These are phyloP conservation scores for Hypoxylon cercidicola DNA, from an alignment of 495 filamentous ascomycete genomes.

Conservation along the genomic window DNA sequence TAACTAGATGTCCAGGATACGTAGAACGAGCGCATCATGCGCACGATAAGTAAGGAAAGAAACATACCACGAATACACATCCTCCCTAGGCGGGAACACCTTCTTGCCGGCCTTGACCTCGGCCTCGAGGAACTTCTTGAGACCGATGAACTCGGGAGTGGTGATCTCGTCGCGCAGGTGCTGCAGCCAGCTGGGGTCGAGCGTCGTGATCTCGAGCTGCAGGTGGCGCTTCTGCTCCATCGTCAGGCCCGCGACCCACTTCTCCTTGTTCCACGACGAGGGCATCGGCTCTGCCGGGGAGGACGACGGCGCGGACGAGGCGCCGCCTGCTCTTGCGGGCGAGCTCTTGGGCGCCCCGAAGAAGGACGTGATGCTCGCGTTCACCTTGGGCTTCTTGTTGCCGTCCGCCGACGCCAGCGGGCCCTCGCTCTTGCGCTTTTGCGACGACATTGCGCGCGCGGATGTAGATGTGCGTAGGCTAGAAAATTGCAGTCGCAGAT, in stretches of 20 bases:
- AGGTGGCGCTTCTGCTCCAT: slow-evolving; percentile 84
- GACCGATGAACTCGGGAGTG: slow-evolving; percentile 78
- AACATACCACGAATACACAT: slow-evolving; percentile 92
- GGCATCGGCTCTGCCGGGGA: not conserved
- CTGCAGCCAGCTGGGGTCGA: slow-evolving; percentile 90
- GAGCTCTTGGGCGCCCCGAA: slow-evolving; percentile 56
- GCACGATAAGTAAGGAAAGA: not conserved
- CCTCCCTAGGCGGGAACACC: slow-evolving; percentile 84
- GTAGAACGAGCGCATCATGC: not conserved
- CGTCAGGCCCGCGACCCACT: slow-evolving; percentile 83
- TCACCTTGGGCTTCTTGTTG: slow-evolving; percentile 78
- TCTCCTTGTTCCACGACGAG: slow-evolving; percentile 69
- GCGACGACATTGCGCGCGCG: slow-evolving; percentile 52
- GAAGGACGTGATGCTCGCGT: slow-evolving; percentile 65
- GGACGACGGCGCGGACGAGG: slow-evolving; percentile 43
- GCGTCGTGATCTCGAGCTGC: slow-evolving; percentile 87
- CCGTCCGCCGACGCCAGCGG: slow-evolving; percentile 56
- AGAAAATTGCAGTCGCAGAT: not conserved
- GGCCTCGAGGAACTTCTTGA: slow-evolving; percentile 86
- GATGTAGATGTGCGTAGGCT: not conserved
- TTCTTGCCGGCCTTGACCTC: slow-evolving; percentile 78
- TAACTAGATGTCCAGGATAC: not conserved
- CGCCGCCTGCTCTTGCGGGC: slow-evolving; percentile 1
- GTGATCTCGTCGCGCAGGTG: slow-evolving; percentile 85
- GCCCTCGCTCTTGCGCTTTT: slow-evolving; percentile 74